phyloP scores from a whole-genome alignment of 192 early-diverging fungal species.

The Coemansia sp. region DNA sequence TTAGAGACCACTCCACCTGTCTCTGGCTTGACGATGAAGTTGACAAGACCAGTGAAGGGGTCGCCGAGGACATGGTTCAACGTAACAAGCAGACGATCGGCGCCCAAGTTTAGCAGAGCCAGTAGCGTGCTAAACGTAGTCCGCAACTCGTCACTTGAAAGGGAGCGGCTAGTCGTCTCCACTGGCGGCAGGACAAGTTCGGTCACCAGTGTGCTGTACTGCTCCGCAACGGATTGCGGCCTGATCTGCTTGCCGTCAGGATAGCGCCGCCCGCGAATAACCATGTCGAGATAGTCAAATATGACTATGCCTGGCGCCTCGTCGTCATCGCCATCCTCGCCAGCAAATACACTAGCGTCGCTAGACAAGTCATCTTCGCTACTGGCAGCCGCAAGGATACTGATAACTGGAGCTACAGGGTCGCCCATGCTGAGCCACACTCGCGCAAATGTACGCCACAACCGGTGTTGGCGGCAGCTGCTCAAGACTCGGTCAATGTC shows the following conservation, averaged over 20 bases:
- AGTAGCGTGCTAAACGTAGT: constrained; percentile 30
- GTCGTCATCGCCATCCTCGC: constrained; percentile 11
- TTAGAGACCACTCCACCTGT: neutral
- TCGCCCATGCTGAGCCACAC: constrained; percentile 54
- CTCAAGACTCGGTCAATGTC: constrained; percentile 48
- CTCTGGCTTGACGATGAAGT: constrained; percentile 41
- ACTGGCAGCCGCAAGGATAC: constrained; percentile 25
- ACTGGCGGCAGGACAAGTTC: constrained; percentile 41
- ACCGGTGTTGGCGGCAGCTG: constrained; percentile 37
- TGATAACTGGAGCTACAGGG: constrained; percentile 36
- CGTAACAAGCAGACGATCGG: constrained; percentile 36
- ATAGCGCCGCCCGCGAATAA: constrained; percentile 44
- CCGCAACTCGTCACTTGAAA: neutral
- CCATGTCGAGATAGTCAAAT: constrained; percentile 52
- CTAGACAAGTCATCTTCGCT: neutral
- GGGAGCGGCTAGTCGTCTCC: constrained; percentile 10
- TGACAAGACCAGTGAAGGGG: constrained; percentile 44
- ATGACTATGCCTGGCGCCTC: constrained; percentile 41
- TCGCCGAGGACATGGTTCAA: constrained; percentile 40
- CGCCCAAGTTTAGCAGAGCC: constrained; percentile 24
- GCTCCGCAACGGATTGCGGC: constrained; percentile 41
- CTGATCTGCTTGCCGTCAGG: constrained; percentile 38
- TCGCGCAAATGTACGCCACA: constrained; percentile 58
- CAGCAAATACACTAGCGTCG: neutral
- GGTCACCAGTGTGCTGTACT: constrained; percentile 34